A percentile compares a stretch with the other conserved stretches of the same genome.
Evolutionary conservation across 2,329 filamentous ascomycete species (phyloP).

Genomic region (Aspergillaceae sp.): DNA sequence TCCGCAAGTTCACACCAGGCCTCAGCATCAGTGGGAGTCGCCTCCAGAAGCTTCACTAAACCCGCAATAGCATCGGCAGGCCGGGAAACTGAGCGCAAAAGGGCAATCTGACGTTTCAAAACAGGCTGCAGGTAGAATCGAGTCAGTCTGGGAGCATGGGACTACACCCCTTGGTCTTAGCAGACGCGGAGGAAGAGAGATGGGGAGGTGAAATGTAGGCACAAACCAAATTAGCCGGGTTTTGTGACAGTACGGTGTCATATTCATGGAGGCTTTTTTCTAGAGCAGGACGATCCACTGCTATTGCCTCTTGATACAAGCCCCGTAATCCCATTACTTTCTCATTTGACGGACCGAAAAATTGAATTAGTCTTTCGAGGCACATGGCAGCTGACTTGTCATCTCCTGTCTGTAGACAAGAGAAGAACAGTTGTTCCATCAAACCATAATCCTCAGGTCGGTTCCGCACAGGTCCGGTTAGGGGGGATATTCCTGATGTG

Average conservation of each 20-base stretch:
- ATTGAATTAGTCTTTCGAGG: conserved; percentile 63
- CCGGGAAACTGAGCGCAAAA: conserved; percentile 66
- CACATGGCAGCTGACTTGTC: conserved; percentile 67
- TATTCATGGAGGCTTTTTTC: conserved; percentile 67
- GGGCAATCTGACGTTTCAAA: conserved; percentile 71
- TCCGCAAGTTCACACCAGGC: conserved; percentile 88
- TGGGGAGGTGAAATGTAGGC: conserved; percentile 2
- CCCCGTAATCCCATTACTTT: conserved; percentile 76
- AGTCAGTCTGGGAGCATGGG: not conserved
- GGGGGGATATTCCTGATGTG: conserved; percentile 39
- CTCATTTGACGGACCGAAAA: conserved; percentile 80
- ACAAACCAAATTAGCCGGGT: conserved; percentile 71
- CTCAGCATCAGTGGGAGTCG: conserved; percentile 82
- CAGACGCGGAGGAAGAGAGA: conserved; percentile 18
- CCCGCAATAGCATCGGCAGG: conserved; percentile 64
- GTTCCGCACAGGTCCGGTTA: conserved; percentile 49
- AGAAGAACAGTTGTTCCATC: conserved; percentile 78
- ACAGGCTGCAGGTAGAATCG: conserved; percentile 52
- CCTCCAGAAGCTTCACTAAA: conserved; percentile 67
- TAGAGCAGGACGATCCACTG: conserved; percentile 56
- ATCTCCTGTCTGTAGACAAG: conserved; percentile 77
- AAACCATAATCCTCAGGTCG: conserved; percentile 72
- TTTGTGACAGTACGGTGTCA: conserved; percentile 61
- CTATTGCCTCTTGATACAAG: conserved; percentile 74
- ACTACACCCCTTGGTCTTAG: not conserved